Conservation (phyloP, 1,284 basidiomycete genomes). For the Ceratobasidium sp. region DNA sequence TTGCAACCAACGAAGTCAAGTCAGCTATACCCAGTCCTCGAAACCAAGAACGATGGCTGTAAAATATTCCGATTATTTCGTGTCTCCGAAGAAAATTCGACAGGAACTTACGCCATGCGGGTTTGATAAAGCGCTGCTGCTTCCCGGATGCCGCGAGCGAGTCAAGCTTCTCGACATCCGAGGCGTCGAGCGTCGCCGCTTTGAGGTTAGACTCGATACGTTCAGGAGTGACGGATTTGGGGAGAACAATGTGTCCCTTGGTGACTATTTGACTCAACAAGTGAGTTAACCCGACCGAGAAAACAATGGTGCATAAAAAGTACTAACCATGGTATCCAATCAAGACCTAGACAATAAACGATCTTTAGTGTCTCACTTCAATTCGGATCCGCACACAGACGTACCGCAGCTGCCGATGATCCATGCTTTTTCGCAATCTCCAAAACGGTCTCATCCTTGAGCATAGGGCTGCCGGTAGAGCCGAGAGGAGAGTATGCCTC, state of each 20-base stretch:
- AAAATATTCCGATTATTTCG: conserved; percentile 8
- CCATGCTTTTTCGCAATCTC: conserved; percentile 74
- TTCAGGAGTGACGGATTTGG: conserved; percentile 81
- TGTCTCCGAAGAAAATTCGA: neutral
- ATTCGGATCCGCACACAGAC: conserved; percentile 27
- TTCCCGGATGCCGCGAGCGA: conserved; percentile 77
- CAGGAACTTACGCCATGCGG: conserved; percentile 65
- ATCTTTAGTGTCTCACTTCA: conserved; percentile 51
- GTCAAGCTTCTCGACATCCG: conserved; percentile 75
- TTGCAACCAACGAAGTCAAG: conserved; percentile 7
- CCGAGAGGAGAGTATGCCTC: conserved; percentile 91
- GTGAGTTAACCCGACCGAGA: conserved; percentile 53
- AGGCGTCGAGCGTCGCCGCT: conserved; percentile 65
- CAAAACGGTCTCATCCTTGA: conserved; percentile 75
- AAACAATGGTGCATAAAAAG: conserved; percentile 54
- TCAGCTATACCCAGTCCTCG: conserved; percentile 66
- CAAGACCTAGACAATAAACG: conserved; percentile 53
- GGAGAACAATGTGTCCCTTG: conserved; percentile 75
- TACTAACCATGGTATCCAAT: conserved; percentile 73
- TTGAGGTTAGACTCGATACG: conserved; percentile 80
- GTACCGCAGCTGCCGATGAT: conserved; percentile 71
- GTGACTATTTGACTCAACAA: conserved; percentile 62
- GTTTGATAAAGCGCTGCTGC: conserved; percentile 73
- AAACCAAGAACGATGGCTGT: conserved; percentile 74
- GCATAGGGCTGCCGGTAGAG: conserved; percentile 76